Conservation (phyloP, 2,329 filamentous ascomycete genomes). For the Hortaea sp. region DNA sequence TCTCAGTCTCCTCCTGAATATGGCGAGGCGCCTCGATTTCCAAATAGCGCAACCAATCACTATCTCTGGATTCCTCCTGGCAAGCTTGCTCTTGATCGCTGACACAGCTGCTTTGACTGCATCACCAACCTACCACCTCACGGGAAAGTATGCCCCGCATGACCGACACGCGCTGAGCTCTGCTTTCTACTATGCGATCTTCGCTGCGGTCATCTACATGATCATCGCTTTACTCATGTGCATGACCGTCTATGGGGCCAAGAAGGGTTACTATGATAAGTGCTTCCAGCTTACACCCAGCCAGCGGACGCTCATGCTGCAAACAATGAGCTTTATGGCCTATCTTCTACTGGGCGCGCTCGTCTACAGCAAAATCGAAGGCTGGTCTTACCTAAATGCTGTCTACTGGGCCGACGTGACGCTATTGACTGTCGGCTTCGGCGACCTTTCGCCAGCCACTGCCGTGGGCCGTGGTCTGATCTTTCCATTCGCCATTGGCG, state of each 20-base stretch:
- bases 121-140: slow-evolving; percentile 33
- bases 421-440: slow-evolving; percentile 45
- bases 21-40: slow-evolving; percentile 47
- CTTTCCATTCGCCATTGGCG: slow-evolving; percentile 46
- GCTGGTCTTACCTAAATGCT: slow-evolving; percentile 44
- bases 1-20: slow-evolving; percentile 46
- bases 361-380: slow-evolving; percentile 39
- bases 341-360: slow-evolving; percentile 40
- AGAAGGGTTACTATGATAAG: slow-evolving; percentile 42
- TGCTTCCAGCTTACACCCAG: slow-evolving; percentile 47
- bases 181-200: slow-evolving; percentile 51
- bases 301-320: slow-evolving; percentile 47
- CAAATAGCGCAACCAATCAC: slow-evolving; percentile 49
- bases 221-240: slow-evolving; percentile 46
- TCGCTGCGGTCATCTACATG: slow-evolving; percentile 48
- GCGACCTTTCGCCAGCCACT: slow-evolving; percentile 40
- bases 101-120: slow-evolving; percentile 39
- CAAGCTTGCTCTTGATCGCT: slow-evolving; percentile 44
- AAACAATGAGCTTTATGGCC: slow-evolving; percentile 40
- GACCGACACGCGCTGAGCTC: slow-evolving; percentile 39
- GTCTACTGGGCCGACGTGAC: slow-evolving; percentile 50
- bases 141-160: slow-evolving; percentile 21
- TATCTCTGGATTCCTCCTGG: slow-evolving; percentile 48
- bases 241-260: slow-evolving; percentile 47
- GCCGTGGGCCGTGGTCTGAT: slow-evolving; percentile 41